phyloP scores from a whole-genome alignment of 1,284 basidiomycete species.

The Puccinia hordei region DNA sequence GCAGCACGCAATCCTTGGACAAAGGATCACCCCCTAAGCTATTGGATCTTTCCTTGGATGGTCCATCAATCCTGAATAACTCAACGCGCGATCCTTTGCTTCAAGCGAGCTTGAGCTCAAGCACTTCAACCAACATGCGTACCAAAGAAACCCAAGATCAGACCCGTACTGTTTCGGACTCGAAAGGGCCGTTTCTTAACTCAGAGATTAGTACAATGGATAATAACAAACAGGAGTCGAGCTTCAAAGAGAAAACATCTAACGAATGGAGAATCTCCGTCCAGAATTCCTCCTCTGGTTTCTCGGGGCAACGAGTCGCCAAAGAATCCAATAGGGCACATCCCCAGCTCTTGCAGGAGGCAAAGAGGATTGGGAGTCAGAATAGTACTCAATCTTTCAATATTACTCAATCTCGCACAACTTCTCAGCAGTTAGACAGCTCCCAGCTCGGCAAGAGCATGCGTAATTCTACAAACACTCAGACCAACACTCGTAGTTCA shows the following conservation, averaged over 20 bases:
- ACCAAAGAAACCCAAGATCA: not conserved
- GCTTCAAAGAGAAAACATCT: not conserved
- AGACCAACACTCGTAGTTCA: not conserved
- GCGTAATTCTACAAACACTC: not conserved
- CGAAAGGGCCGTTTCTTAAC: not conserved
- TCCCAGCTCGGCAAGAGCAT: not conserved
- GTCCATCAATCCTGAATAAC: not conserved
- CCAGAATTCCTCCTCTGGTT: slow-evolving; percentile 9
- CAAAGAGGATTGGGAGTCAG: not conserved
- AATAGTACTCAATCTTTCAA: not conserved
- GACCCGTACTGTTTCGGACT: not conserved
- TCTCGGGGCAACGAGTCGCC: not conserved
- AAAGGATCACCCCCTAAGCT: not conserved
- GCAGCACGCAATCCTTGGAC: not conserved
- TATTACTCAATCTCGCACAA: not conserved
- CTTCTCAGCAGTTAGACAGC: not conserved
- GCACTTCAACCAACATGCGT: not conserved
- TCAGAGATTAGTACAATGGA: not conserved
- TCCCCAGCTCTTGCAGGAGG: not conserved
- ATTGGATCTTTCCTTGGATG: not conserved
- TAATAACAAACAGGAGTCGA: not conserved
- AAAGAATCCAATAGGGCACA: too few relatives aligned
- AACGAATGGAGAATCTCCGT: slow-evolving; percentile 10
- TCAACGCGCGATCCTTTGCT: not conserved
- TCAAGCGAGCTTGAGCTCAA: not conserved